phyloP scores from a whole-genome alignment of 352 stramenopile genomes.

The Phytophthora ohioensis region DNA sequence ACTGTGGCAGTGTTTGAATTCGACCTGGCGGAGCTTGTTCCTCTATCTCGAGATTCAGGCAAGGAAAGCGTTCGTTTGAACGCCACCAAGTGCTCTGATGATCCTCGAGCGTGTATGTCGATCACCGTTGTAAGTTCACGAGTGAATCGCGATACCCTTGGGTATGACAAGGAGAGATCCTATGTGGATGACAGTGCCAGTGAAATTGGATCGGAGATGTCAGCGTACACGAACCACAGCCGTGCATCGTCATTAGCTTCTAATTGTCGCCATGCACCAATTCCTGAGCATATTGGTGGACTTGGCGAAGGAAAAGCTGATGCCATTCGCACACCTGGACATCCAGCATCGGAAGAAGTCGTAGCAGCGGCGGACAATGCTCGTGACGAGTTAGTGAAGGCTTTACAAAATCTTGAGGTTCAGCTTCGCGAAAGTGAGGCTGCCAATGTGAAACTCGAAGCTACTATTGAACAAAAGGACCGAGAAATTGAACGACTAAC shows the following conservation, averaged over 20 bases:
- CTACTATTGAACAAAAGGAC: slow-evolving; percentile 57
- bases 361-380: slow-evolving; percentile 22
- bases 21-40: slow-evolving; percentile 70
- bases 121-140: slow-evolving; percentile 65
- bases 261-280: slow-evolving; percentile 31
- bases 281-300: slow-evolving; percentile 16
- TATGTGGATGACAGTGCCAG: slow-evolving; percentile 62
- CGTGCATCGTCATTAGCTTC: slow-evolving; percentile 54
- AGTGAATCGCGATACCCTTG: slow-evolving; percentile 31
- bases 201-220: slow-evolving; percentile 58
- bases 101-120: slow-evolving; percentile 69
- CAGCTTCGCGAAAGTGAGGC: slow-evolving; percentile 63
- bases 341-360: slow-evolving; percentile 28
- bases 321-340: slow-evolving; percentile 30
- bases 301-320: slow-evolving; percentile 22
- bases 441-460: slow-evolving; percentile 67
- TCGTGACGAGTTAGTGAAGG: slow-evolving; percentile 52
- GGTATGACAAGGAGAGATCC: slow-evolving; percentile 51
- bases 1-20: slow-evolving; percentile 76
- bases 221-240: slow-evolving; percentile 65
- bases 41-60: slow-evolving; percentile 62
- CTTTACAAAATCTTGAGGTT: slow-evolving; percentile 59
- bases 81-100: slow-evolving; percentile 60
- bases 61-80: slow-evolving; percentile 75
- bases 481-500: slow-evolving; percentile 55